Evolutionary conservation across 495 filamentous ascomycete species (phyloP), one percentile per base, ranked within the genome.

Genomic region (Parmelia sp.): DNA sequence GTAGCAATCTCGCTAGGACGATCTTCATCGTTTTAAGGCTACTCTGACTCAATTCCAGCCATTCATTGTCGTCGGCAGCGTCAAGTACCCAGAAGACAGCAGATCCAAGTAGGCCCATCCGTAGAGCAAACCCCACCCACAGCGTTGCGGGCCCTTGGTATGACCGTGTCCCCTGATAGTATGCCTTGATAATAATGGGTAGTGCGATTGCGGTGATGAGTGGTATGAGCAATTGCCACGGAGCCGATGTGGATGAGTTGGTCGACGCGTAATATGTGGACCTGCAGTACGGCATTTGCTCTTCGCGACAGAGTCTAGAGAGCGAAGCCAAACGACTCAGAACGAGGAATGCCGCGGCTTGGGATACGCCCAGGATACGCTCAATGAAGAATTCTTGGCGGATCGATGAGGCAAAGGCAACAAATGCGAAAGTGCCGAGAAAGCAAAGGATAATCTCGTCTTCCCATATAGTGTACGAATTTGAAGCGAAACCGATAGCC

Each of bases 401-500:
- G 68, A 93, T 82, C 12, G 92, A 91, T 8, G 87, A 84, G 6
- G 89, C 71, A n/a, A 89, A 80, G 39, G 84, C 82, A 44, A 85
- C 77, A 27, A 90, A 75, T 35, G 90, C 93, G 74, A 97, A 97
- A 0, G 92, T 95, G 5, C 84, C 83, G 61, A 97, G 83, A 78
- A 97, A 92, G 77, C 93, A 95, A 3, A 92, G 77, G n/a, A 96
- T 80, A 55, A 96, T 96, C 23, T 91, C 89, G 69, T 97, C 95
- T 77, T 99, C 94, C 95, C 95, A 97, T 66, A 99, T 96, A 8
- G 93, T 97, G 75, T 91, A 99, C 3, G 94, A 97, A 72, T 97
- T 99, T 7, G 94, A 93, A 0, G 91, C 94, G 74, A 97, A 97
- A 44, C 92, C 93, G 66, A 90, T 76, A 21, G 90, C 94, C 72